Conservation (phyloP, 495 filamentous ascomycete genomes). For the Penicillium goetzii region DNA sequence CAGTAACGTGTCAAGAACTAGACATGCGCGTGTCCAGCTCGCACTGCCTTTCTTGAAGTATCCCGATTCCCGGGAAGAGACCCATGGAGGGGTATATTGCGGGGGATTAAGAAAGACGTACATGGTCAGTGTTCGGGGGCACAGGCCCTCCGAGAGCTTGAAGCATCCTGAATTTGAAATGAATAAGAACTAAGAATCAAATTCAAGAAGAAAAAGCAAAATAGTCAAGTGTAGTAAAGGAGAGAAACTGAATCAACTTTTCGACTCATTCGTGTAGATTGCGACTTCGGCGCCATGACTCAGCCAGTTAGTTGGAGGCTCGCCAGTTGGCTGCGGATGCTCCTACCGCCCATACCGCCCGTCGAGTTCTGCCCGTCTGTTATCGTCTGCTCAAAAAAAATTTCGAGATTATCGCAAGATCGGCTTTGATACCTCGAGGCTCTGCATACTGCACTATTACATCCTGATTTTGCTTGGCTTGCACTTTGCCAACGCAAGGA, state of each 20-base stretch:
- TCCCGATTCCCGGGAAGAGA: background rate
- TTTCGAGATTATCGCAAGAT: slow-evolving; percentile 20
- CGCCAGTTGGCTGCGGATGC: background rate
- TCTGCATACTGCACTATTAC: slow-evolving; percentile 2
- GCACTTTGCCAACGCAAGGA: slow-evolving; percentile 15
- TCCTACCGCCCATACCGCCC: background rate
- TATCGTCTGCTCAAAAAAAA: slow-evolving; percentile 34
- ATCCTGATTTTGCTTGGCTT: slow-evolving; percentile 1
- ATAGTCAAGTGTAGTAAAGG: slow-evolving; percentile 16
- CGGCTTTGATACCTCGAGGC: slow-evolving; percentile 2
- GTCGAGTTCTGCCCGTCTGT: slow-evolving; percentile 14
- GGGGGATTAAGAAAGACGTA: slow-evolving; percentile 40
- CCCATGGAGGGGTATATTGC: slow-evolving; percentile 30
- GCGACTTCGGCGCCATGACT: slow-evolving; percentile 43
- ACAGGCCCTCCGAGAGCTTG: slow-evolving; percentile 49
- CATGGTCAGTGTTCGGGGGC: slow-evolving; percentile 59
- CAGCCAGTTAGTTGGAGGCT: slow-evolving; percentile 6
- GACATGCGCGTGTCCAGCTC: background rate
- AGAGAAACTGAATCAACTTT: background rate
- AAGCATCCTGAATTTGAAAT: slow-evolving; percentile 35
- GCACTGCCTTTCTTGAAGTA: background rate
- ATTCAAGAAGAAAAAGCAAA: slow-evolving; percentile 12
- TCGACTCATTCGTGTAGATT: slow-evolving; percentile 21
- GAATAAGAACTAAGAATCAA: slow-evolving; percentile 6
- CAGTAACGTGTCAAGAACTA: background rate